A percentile compares a stretch with the other conserved stretches of the same genome.
phyloP scores from a whole-genome alignment of 192 early-diverging fungal genomes.

The Geranomyces variabilis region DNA sequence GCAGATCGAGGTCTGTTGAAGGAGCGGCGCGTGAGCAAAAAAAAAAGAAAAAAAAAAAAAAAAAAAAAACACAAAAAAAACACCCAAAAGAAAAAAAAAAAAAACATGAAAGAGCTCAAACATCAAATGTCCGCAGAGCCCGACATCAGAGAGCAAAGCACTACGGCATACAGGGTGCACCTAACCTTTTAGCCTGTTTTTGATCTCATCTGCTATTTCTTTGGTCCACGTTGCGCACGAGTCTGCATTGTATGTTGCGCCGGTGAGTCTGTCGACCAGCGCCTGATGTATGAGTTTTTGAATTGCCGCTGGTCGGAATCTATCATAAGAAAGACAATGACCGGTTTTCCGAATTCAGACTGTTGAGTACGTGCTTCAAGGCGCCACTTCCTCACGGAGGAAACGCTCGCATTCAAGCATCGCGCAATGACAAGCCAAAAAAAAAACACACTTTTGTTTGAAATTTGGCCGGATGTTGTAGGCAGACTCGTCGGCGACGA shows the following conservation, averaged over 20 bases:
- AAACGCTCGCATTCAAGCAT: neutral
- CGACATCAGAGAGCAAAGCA: no score
- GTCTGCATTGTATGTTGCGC: conserved; percentile 51
- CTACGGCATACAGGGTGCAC: no score
- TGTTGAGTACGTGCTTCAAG: neutral
- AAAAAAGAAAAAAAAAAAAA: conserved; percentile 6
- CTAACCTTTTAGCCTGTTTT: conserved; percentile 59
- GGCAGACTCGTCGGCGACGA: conserved; percentile 14
- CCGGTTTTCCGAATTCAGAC: neutral
- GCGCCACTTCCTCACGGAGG: neutral
- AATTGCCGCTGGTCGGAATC: conserved; percentile 57
- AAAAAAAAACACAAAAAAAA: no score
- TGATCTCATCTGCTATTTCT: conserved; percentile 65
- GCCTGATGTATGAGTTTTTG: conserved; percentile 51
- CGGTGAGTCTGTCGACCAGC: conserved; percentile 49
- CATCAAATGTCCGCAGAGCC: no score
- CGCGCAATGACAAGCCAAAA: neutral
- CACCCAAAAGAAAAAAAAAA: no score
- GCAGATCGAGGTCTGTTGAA: conserved; percentile 51
- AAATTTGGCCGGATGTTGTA: conserved; percentile 61
- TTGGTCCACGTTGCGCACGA: conserved; percentile 56
- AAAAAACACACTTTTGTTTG: conserved; percentile 55
- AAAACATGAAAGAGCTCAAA: no score
- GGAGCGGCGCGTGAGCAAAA: no score
- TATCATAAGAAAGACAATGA: conserved; percentile 11